These are phyloP conservation scores for Colletotrichum nymphaeae DNA, from an alignment of 2,329 filamentous ascomycete species.

Conservation along the genomic window DNA sequence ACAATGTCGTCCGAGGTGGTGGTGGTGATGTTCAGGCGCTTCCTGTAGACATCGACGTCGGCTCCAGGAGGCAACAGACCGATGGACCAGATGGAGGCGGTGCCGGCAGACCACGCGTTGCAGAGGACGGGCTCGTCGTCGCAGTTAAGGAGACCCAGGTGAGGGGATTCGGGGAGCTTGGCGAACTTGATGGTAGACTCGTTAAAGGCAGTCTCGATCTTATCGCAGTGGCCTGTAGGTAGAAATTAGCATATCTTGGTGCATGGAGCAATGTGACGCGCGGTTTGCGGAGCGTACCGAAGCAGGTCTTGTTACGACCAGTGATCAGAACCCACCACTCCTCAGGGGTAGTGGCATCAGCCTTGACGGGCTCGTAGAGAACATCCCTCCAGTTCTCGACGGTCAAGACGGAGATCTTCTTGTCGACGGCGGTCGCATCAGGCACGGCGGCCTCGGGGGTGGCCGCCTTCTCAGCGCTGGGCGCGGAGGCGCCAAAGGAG, in stretches of 20 bases:
- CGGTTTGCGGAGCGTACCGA: slow-evolving; percentile 55
- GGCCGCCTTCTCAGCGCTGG: slow-evolving; percentile 56
- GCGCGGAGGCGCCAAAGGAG: slow-evolving; percentile 65
- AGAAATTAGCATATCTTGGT: slow-evolving; percentile 34
- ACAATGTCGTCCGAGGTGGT: slow-evolving; percentile 73
- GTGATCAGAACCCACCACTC: slow-evolving; percentile 83
- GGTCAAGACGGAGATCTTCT: slow-evolving; percentile 65
- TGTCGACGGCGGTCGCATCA: slow-evolving; percentile 50
- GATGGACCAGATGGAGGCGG: slow-evolving; percentile 75
- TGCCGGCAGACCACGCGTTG: slow-evolving; percentile 76
- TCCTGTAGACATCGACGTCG: slow-evolving; percentile 72
- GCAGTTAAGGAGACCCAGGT: slow-evolving; percentile 79
- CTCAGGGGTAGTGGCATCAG: slow-evolving; percentile 70
- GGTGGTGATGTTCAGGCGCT: slow-evolving; percentile 76
- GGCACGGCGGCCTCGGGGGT: slow-evolving; percentile 54
- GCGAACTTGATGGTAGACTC: slow-evolving; percentile 74
- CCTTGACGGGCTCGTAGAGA: slow-evolving; percentile 70
- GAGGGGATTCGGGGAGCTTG: slow-evolving; percentile 68
- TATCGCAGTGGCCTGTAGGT: slow-evolving; percentile 70
- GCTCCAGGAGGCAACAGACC: slow-evolving; percentile 74
- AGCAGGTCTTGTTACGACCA: slow-evolving; percentile 83
- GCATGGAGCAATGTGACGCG: slow-evolving; percentile 28
- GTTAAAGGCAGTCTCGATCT: slow-evolving; percentile 74
- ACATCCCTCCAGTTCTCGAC: slow-evolving; percentile 78
- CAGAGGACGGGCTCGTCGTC: slow-evolving; percentile 80